Evolutionary conservation across 106 monocot species (phyloP).

Genomic region (Apostasia shenzhenica): DNA sequence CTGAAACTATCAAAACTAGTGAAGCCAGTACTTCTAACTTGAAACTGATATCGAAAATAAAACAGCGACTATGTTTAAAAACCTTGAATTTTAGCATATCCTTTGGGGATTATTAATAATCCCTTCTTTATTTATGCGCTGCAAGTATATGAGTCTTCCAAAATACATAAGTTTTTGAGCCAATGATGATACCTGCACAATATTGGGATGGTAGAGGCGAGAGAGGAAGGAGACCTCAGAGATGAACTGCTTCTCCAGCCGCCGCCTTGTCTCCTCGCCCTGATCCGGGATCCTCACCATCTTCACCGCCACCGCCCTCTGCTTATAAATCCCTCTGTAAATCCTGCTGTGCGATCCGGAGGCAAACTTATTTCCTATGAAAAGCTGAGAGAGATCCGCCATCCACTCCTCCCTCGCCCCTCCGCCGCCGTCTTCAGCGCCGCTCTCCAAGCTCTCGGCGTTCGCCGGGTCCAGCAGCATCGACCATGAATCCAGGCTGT

Average conservation of each 20-base stretch:
- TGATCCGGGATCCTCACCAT: constrained; percentile 80
- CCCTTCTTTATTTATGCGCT: too few species aligned
- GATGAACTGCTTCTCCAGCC: constrained; percentile 71
- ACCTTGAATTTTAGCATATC: too few species aligned
- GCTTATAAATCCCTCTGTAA: constrained; percentile 89
- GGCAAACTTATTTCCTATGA: constrained; percentile 89
- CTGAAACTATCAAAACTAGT: too few species aligned
- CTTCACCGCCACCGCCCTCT: constrained; percentile 82
- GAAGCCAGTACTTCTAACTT: too few species aligned
- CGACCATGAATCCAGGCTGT: constrained; percentile 91
- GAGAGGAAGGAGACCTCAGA: constrained; percentile 80
- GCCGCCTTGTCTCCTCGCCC: constrained; percentile 32
- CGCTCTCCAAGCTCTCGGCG: constrained; percentile 13
- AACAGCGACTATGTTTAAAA: too few species aligned
- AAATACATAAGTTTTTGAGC: too few species aligned
- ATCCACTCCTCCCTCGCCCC: constrained; percentile 76
- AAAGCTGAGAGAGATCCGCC: constrained; percentile 90
- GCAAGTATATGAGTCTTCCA: too few species aligned
- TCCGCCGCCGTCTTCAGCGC: constrained; percentile 10
- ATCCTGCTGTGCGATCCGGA: constrained; percentile 88
- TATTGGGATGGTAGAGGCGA: constrained; percentile 79
- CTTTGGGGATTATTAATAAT: too few species aligned
- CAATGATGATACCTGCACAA: constrained; percentile 64
- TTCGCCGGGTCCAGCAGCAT: constrained; percentile 70
- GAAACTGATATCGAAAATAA: too few species aligned